A percentile compares a stretch with the other conserved stretches of the same genome.
phyloP scores from a whole-genome alignment of 2,329 filamentous ascomycete species.

The Annulohypoxylon truncatum region DNA sequence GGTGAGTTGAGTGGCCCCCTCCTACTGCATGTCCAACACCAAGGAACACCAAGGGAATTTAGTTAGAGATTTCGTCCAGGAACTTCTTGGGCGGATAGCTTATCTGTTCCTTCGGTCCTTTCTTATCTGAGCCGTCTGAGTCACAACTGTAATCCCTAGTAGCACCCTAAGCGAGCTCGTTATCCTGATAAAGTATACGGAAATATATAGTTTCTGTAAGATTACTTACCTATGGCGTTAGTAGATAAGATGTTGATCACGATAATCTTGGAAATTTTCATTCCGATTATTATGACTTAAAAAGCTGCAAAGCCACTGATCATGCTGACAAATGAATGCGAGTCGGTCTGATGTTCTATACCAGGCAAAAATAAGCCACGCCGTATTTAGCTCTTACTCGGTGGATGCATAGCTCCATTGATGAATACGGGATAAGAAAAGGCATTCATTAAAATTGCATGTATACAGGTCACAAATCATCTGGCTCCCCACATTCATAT shows the following conservation, averaged over 20 bases:
- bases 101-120: neutral
- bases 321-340: neutral
- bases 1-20: slow-evolving; percentile 13
- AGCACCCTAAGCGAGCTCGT: neutral
- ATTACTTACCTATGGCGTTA: neutral
- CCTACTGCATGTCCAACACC: slow-evolving; percentile 16
- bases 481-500: slow-evolving; percentile 21
- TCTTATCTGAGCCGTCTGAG: neutral
- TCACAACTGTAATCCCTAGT: neutral
- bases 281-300: neutral
- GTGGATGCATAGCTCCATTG: neutral
- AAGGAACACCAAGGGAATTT: neutral
- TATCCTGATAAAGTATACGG: neutral
- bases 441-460: neutral
- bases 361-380: neutral
- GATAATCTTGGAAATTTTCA: neutral
- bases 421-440: slow-evolving; percentile 1
- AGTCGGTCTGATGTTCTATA: neutral
- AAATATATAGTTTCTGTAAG: slow-evolving; percentile 1
- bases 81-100: neutral
- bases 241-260: neutral
- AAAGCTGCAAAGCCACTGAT: neutral
- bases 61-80: neutral
- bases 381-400: neutral
- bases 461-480: slow-evolving; percentile 18